Evolutionary conservation across 2,329 filamentous ascomycete species (phyloP).

Genomic region (Pseudocercospora vitis): DNA sequence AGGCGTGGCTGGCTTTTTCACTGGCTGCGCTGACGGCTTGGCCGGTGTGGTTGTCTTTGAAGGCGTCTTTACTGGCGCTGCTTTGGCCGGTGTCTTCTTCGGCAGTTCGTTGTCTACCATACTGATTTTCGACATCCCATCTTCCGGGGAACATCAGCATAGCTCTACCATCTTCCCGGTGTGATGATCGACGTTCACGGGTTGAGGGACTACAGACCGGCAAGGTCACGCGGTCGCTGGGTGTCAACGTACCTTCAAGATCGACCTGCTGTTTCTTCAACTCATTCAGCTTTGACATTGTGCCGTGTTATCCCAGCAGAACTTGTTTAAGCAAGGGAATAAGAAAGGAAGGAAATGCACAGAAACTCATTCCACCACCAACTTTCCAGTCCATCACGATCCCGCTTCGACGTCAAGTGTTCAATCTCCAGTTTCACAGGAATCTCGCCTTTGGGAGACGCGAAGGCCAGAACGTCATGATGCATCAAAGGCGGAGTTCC

Average conservation of each 20-base stretch:
- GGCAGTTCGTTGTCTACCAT: conserved; percentile 38
- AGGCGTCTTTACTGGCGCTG: conserved; percentile 20
- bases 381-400: too few relatives aligned
- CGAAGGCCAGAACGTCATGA: conserved; percentile 13
- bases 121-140: conserved; percentile 35
- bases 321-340: background rate
- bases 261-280: conserved; percentile 46
- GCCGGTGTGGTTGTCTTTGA: conserved; percentile 22
- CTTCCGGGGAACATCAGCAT: conserved; percentile 19
- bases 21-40: conserved; percentile 20
- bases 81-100: conserved; percentile 30
- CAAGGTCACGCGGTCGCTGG: too few relatives aligned
- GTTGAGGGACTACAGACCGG: too few relatives aligned
- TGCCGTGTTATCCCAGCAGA: background rate
- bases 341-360: background rate
- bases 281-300: conserved; percentile 34
- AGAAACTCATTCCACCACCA: too few relatives aligned
- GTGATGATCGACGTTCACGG: too few relatives aligned
- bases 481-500: conserved; percentile 15
- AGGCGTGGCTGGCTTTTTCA: conserved; percentile 27
- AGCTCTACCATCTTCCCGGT: background rate
- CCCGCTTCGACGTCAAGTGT: conserved; percentile 16
- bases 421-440: conserved; percentile 14
- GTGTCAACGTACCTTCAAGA: conserved; percentile 40
- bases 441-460: conserved; percentile 8